Evolutionary conservation across 495 filamentous ascomycete species (phyloP).

Genomic region (Chaetomium fimeti): DNA sequence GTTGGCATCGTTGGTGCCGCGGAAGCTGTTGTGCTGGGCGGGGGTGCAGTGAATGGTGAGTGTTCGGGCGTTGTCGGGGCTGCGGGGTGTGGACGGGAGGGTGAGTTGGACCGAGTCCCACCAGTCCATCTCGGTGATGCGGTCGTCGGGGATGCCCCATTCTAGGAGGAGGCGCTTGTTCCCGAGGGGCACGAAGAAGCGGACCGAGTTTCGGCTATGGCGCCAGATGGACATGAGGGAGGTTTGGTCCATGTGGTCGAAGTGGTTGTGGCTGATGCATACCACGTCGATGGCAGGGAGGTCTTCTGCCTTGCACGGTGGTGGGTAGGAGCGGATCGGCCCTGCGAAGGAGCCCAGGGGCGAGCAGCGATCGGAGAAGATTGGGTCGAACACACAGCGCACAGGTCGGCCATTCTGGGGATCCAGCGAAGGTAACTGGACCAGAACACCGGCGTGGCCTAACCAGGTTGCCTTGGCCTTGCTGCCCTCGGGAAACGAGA

Average conservation of each 20-base stretch:
- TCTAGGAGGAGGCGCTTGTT: slow-evolving; percentile 40
- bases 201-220: slow-evolving; percentile 31
- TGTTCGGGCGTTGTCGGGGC: not conserved
- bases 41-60: slow-evolving; percentile 43
- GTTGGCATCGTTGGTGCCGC: slow-evolving; percentile 33
- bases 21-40: slow-evolving; percentile 48
- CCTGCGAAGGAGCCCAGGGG: slow-evolving; percentile 45
- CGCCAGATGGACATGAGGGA: slow-evolving; percentile 43
- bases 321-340: slow-evolving; percentile 50
- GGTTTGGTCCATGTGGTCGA: slow-evolving; percentile 52
- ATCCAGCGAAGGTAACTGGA: slow-evolving; percentile 37
- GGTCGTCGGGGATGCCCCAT: slow-evolving; percentile 40
- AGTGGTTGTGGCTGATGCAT: slow-evolving; percentile 54
- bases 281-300: slow-evolving; percentile 52
- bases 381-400: slow-evolving; percentile 52
- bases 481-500: slow-evolving; percentile 21
- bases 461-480: slow-evolving; percentile 50
- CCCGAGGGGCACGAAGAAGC: slow-evolving; percentile 47
- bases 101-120: slow-evolving; percentile 46
- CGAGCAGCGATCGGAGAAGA: slow-evolving; percentile 52
- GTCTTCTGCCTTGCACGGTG: slow-evolving; percentile 49
- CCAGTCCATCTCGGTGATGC: slow-evolving; percentile 54
- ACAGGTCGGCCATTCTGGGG: slow-evolving; percentile 21
- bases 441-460: slow-evolving; percentile 52
- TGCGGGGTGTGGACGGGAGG: slow-evolving; percentile 21